These are phyloP conservation scores for Chalciporus piperatus DNA, from an alignment of 768 basidiomycete species.

Conservation along the genomic window DNA sequence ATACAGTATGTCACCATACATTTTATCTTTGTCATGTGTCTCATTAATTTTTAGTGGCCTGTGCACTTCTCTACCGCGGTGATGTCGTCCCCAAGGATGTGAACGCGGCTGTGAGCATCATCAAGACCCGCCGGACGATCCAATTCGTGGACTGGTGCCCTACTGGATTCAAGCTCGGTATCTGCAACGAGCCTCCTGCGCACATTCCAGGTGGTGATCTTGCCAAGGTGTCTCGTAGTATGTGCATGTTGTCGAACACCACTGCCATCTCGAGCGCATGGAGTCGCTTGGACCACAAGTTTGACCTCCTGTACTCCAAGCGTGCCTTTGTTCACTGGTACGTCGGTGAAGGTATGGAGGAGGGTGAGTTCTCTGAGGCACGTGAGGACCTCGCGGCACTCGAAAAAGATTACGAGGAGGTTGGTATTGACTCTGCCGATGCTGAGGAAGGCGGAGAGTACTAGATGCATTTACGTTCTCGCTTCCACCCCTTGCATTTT, in stretches of 20 bases:
- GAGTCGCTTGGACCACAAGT: constrained; percentile 75
- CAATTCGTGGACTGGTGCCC: constrained; percentile 80
- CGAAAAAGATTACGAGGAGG: constrained; percentile 95
- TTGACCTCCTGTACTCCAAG: constrained; percentile 75
- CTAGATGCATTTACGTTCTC: constrained; percentile 21
- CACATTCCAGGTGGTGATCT: constrained; percentile 74
- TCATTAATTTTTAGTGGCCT: constrained; percentile 46
- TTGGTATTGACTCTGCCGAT: constrained; percentile 54
- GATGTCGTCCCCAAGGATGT: constrained; percentile 79
- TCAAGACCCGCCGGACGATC: constrained; percentile 78
- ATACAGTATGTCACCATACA: constrained; percentile 48
- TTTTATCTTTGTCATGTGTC: background rate
- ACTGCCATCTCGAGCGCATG: constrained; percentile 72
- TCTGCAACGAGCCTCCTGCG: constrained; percentile 77
- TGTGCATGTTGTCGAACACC: constrained; percentile 80
- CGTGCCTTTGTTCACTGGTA: constrained; percentile 59
- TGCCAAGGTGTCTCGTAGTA: constrained; percentile 69
- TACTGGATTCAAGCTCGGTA: constrained; percentile 76
- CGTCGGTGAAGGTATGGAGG: constrained; percentile 78
- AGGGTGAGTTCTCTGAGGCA: constrained; percentile 98
- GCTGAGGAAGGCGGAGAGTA: constrained; percentile 51
- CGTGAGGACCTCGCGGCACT: constrained; percentile 99
- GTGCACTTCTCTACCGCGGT: constrained; percentile 69
- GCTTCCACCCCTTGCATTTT: constrained; percentile 14
- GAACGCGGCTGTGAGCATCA: constrained; percentile 68